Conservation (phyloP, 2,329 filamentous ascomycete genomes). For the Alternaria dauci region DNA sequence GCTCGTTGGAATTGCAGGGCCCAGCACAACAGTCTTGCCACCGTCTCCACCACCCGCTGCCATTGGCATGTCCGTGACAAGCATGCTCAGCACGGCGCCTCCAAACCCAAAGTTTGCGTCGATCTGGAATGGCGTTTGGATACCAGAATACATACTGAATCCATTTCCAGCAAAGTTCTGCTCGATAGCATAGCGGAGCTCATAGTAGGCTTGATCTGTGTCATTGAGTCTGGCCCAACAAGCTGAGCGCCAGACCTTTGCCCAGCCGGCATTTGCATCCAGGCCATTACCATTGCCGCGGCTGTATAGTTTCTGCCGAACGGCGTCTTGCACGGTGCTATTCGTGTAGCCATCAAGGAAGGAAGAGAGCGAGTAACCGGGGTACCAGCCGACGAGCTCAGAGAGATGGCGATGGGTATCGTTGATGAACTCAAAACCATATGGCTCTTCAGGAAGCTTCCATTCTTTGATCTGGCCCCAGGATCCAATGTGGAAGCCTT, state of each 20-base stretch:
- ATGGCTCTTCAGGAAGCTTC: conserved; percentile 53
- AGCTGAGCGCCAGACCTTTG: conserved; percentile 65
- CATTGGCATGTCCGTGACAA: conserved; percentile 58
- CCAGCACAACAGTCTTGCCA: conserved; percentile 54
- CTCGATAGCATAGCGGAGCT: conserved; percentile 59
- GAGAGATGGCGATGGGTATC: conserved; percentile 64
- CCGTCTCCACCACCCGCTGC: conserved; percentile 33
- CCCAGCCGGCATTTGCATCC: conserved; percentile 66
- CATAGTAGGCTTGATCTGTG: conserved; percentile 58
- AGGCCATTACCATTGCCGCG: conserved; percentile 58
- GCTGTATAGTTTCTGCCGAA: conserved; percentile 56
- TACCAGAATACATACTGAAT: conserved; percentile 61
- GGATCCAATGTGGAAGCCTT: conserved; percentile 58
- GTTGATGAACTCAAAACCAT: conserved; percentile 53
- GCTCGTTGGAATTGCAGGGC: conserved; percentile 57
- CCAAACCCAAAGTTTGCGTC: conserved; percentile 68
- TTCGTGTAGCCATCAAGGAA: conserved; percentile 54
- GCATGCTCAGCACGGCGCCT: conserved; percentile 61
- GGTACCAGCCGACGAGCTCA: conserved; percentile 65
- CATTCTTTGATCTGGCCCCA: conserved; percentile 61
- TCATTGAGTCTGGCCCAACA: conserved; percentile 66
- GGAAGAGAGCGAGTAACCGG: conserved; percentile 60
- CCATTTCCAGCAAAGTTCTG: conserved; percentile 62
- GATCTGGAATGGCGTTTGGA: conserved; percentile 63
- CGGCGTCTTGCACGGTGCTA: conserved; percentile 55